Conservation (phyloP, 148 eudicot species). For the Cornus kousa region DNA sequence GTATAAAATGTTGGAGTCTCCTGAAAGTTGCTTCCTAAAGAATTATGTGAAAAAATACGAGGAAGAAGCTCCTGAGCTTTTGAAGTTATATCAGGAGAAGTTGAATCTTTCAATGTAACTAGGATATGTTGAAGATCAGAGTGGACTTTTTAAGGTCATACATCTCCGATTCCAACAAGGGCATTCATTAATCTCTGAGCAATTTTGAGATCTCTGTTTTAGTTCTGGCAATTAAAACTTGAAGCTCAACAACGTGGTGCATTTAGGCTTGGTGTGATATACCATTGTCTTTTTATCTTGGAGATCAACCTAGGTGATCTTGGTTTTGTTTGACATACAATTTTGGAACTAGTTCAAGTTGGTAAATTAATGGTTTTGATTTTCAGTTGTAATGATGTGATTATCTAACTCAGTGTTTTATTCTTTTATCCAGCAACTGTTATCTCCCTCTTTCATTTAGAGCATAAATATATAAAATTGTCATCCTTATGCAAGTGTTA, state of each 20-base stretch:
- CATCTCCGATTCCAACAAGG: background rate
- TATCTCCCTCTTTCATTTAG: background rate
- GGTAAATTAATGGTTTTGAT: too few species aligned
- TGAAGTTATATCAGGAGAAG: constrained; percentile 14
- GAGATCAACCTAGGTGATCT: background rate
- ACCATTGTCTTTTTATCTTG: background rate
- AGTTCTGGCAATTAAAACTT: too few species aligned
- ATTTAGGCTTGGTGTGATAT: background rate
- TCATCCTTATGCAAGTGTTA: background rate
- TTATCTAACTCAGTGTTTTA: background rate
- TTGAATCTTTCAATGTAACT: background rate
- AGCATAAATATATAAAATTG: background rate
- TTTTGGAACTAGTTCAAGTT: too few species aligned
- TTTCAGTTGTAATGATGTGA: too few species aligned
- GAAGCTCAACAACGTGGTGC: background rate
- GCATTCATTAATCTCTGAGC: background rate
- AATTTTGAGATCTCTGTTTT: too few species aligned
- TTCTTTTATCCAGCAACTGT: background rate
- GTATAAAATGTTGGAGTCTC: background rate
- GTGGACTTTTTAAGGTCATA: background rate
- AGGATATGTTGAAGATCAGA: background rate
- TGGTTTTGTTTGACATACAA: background rate
- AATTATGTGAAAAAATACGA: background rate
- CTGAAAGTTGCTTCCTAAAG: background rate
- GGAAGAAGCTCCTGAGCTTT: constrained; percentile 19